Conservation (phyloP, 2,329 filamentous ascomycete genomes). For the Alternaria dauci region DNA sequence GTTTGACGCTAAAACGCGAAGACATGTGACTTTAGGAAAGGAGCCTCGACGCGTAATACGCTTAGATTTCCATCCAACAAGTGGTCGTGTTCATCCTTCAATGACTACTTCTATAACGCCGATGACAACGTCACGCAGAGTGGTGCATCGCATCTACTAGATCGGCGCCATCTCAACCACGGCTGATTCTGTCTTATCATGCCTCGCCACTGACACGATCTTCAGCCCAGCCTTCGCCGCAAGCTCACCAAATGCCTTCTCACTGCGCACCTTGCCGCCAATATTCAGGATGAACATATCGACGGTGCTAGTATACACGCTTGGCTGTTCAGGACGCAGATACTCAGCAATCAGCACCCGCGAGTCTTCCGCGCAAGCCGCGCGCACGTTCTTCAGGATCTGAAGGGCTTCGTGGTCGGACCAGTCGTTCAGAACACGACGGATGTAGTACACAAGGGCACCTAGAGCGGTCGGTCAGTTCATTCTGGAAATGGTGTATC, state of each 20-base stretch:
- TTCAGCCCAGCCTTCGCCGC: conserved; percentile 14
- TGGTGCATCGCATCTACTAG: background rate
- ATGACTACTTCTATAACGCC: background rate
- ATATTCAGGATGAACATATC: conserved; percentile 18
- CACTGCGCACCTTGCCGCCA: conserved; percentile 16
- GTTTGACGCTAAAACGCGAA: background rate
- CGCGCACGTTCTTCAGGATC: conserved; percentile 12
- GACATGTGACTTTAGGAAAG: background rate
- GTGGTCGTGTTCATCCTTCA: background rate
- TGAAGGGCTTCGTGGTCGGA: conserved; percentile 11
- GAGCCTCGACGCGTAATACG: background rate
- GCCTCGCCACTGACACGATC: conserved; percentile 10
- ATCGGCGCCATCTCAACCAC: conserved; percentile 14
- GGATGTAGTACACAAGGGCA: conserved; percentile 16
- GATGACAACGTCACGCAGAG: background rate
- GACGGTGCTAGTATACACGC: conserved; percentile 10
- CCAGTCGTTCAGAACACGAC: conserved; percentile 18
- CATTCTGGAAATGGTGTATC: background rate
- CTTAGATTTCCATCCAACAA: background rate
- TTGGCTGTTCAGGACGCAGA: conserved; percentile 8
- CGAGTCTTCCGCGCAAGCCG: conserved; percentile 12
- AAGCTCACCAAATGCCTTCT: conserved; percentile 12
- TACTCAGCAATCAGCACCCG: conserved; percentile 16
- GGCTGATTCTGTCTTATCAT: conserved; percentile 13
- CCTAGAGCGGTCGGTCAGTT: background rate